These are phyloP conservation scores for Parastagonospora nodorum DNA, from an alignment of 2,329 filamentous ascomycete species.

Conservation along the genomic window DNA sequence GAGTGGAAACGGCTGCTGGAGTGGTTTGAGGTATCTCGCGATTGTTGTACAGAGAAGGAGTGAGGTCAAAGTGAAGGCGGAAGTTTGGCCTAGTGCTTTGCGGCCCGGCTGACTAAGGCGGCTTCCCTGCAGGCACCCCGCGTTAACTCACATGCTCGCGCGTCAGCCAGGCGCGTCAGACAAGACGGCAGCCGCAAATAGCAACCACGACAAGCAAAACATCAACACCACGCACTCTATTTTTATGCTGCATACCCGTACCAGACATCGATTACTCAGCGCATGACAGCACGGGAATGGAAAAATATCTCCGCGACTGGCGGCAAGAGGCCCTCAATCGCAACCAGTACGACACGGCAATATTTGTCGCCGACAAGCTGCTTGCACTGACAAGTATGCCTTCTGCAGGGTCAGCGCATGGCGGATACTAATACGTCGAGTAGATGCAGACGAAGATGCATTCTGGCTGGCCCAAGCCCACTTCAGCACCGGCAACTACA, in stretches of 20 bases:
- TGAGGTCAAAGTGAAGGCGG: slow-evolving; percentile 5
- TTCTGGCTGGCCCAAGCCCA: slow-evolving; percentile 99
- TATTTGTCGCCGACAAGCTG: slow-evolving; percentile 97
- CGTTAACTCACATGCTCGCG: slow-evolving; percentile 22
- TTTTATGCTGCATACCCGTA: slow-evolving; percentile 1
- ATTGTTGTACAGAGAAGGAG: not conserved
- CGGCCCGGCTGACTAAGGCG: slow-evolving; percentile 19
- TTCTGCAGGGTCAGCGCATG: not conserved
- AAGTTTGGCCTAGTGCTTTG: slow-evolving; percentile 1
- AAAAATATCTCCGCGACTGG: slow-evolving; percentile 92
- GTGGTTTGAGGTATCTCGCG: not conserved
- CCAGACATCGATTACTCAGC: not conserved
- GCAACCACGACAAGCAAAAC: not conserved
- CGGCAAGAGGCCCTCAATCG: slow-evolving; percentile 93
- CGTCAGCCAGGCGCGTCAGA: slow-evolving; percentile 20
- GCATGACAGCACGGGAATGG: slow-evolving; percentile 64
- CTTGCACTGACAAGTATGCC: slow-evolving; percentile 86
- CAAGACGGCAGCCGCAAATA: not conserved
- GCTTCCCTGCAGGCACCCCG: slow-evolving; percentile 15
- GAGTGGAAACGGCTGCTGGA: not conserved
- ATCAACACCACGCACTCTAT: slow-evolving; percentile 1
- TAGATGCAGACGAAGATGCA: slow-evolving; percentile 90
- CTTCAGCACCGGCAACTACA: slow-evolving; percentile 94
- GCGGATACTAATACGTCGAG: slow-evolving; percentile 11
- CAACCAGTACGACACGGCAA: slow-evolving; percentile 93